Evolutionary conservation across 2,329 filamentous ascomycete species (phyloP).

Genomic region (Neopestalotiopsis rosae): DNA sequence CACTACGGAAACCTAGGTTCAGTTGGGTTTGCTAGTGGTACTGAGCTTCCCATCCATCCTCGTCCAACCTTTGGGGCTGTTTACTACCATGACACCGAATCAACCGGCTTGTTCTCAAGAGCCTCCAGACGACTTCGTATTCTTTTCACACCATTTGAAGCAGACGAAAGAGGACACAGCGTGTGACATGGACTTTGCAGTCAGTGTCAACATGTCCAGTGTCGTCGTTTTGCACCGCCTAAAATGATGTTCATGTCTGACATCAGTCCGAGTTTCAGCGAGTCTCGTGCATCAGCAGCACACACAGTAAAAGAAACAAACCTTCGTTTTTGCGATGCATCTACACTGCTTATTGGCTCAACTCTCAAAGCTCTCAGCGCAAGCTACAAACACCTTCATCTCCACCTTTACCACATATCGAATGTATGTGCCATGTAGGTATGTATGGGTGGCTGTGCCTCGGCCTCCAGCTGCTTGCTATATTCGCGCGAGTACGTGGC

Average conservation of each 20-base stretch:
- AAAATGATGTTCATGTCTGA: not conserved
- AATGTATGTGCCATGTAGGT: too few species aligned
- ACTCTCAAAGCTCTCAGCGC: not conserved
- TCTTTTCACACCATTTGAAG: not conserved
- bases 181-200: not conserved
- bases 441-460: not conserved
- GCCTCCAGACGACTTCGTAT: not conserved
- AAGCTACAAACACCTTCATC: not conserved
- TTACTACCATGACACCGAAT: too few species aligned
- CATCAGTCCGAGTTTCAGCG: not conserved
- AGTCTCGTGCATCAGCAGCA: not conserved
- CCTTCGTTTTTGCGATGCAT: not conserved
- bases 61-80: too few species aligned
- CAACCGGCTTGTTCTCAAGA: too few species aligned
- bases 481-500: not conserved
- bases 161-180: not conserved
- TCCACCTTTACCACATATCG: not conserved
- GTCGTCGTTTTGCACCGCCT: not conserved
- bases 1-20: not conserved
- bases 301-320: not conserved
- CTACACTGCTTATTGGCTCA: constrained; percentile 6
- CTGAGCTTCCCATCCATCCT: too few species aligned
- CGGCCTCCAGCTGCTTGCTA: not conserved
- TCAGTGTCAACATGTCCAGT: not conserved
- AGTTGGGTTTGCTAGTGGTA: too few species aligned